Evolutionary conservation across 441 rosid species (phyloP), one percentile per base, ranked within the genome.

Genomic region (Manihot esculenta): DNA sequence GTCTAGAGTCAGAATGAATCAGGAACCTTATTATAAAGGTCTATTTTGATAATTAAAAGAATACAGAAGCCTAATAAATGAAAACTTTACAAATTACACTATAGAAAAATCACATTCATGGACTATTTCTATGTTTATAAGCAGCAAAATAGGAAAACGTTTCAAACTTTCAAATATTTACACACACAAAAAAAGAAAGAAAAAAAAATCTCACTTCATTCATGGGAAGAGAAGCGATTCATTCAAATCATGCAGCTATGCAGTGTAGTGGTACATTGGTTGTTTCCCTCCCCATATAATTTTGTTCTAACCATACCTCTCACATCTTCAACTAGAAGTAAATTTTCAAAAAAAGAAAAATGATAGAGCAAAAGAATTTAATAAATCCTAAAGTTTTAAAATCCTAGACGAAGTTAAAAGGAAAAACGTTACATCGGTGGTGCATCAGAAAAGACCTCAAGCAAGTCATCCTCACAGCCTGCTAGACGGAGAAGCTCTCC

Each of bases 361-460:
- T 63, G 27, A 68, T 44, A 56, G 66, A 54, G 73, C 64, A 66
- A 78, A 79, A 80, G 77, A 82, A 83, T 80, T 75, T 62, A 79
- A 77, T 72, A 77, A 80, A 80, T 80, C 72, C 84, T 81, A 82
- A 45, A 72, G 41, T 71, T 69, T 68, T 35, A 79, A 69, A 73
- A 78, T 33, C 64, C 79, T 79, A 75, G 72, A 75, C 60, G 74
- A n/a, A 78, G 80, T 78, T 72, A 59, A 72, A 75, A 74, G 74
- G 74, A 41, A 61, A 81, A 76, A 72, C 79, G 80, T 84, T 83
- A 83, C 81, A 76, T 75, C 72, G 86, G 77, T 50, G 86, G 61
- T 30, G 85, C 76, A 75, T 87, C 84, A 24, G 77, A 72, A 69
- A 87, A 83, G 76, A 83, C 89, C 69, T 80, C 87, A 56, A 89